Conservation (phyloP, 331 rosid genomes). For the Ulmus americana region DNA sequence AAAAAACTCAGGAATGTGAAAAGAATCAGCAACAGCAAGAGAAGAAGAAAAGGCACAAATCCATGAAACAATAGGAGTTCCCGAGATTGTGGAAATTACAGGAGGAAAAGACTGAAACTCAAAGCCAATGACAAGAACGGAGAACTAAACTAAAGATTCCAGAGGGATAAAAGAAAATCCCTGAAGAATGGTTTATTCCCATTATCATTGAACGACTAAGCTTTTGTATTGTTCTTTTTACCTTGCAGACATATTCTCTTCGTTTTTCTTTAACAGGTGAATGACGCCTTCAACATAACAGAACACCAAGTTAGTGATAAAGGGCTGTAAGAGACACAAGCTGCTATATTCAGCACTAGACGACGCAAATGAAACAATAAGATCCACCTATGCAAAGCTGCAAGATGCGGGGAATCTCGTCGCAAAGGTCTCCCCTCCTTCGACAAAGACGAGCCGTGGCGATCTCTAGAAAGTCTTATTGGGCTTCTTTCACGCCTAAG, state of each 20-base stretch:
- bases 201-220: slow-evolving; percentile 48
- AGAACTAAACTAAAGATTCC: slow-evolving; percentile 35
- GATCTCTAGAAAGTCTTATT: slow-evolving; percentile 62
- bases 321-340: slow-evolving; percentile 66
- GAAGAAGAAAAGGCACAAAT: slow-evolving; percentile 14
- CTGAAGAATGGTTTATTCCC: slow-evolving; percentile 31
- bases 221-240: slow-evolving; percentile 51
- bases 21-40: slow-evolving; percentile 25
- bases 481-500: slow-evolving; percentile 66
- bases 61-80: slow-evolving; percentile 5
- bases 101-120: slow-evolving; percentile 21
- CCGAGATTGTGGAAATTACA: slow-evolving; percentile 14
- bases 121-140: slow-evolving; percentile 24
- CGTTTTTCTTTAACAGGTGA: slow-evolving; percentile 98
- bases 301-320: slow-evolving; percentile 84
- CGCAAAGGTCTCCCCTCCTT: slow-evolving; percentile 72
- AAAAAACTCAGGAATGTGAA: slow-evolving; percentile 19
- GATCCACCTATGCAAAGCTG: slow-evolving; percentile 88
- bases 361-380: slow-evolving; percentile 71
- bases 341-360: slow-evolving; percentile 72
- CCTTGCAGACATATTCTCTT: slow-evolving; percentile 99
- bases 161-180: slow-evolving; percentile 38
- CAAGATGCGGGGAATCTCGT: slow-evolving; percentile 81
- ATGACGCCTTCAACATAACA: slow-evolving; percentile 99
- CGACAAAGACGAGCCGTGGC: slow-evolving; percentile 68